Evolutionary conservation across 2,329 filamentous ascomycete species (phyloP).

Genomic region (Aureobasidium pullulans): DNA sequence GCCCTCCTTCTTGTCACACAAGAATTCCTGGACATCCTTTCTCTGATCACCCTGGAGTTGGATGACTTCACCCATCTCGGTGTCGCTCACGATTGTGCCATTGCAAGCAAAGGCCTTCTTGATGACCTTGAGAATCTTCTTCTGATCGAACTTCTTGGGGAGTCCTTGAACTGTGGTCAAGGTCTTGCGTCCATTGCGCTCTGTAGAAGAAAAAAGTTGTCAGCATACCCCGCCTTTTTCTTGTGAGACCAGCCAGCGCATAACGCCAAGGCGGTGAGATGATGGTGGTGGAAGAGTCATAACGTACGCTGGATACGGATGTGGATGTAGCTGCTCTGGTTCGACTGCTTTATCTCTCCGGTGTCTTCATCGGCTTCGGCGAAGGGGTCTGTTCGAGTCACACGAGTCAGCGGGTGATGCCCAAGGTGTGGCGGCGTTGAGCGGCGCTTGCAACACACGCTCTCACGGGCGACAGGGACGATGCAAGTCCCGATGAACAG

Average conservation of each 20-base stretch:
- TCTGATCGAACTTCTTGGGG: constrained; percentile 97
- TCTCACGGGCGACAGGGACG: background rate
- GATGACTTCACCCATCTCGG: constrained; percentile 98
- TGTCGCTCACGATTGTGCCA: constrained; percentile 96
- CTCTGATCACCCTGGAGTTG: constrained; percentile 99
- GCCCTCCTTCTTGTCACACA: constrained; percentile 91
- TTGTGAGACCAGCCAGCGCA: background rate
- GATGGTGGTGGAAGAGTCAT: background rate
- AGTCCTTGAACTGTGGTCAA: constrained; percentile 99
- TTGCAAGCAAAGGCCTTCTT: constrained; percentile 99
- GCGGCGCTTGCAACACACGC: background rate
- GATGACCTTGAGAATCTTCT: constrained; percentile 99
- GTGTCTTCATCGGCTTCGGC: constrained; percentile 99
- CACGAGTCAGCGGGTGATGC: constrained; percentile 14
- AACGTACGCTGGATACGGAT: constrained; percentile 97
- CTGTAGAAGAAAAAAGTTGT: constrained; percentile 45
- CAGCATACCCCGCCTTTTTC: constrained; percentile 27
- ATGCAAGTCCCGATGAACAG: background rate
- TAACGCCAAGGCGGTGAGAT: background rate
- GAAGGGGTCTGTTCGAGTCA: constrained; percentile 76
- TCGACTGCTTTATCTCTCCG: constrained; percentile 84
- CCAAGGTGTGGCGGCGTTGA: background rate
- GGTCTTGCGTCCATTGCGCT: constrained; percentile 99
- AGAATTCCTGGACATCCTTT: constrained; percentile 96
- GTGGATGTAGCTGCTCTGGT: constrained; percentile 92